phyloP scores from a whole-genome alignment of 2,329 filamentous ascomycete genomes.

The Colletotrichum sp. region DNA sequence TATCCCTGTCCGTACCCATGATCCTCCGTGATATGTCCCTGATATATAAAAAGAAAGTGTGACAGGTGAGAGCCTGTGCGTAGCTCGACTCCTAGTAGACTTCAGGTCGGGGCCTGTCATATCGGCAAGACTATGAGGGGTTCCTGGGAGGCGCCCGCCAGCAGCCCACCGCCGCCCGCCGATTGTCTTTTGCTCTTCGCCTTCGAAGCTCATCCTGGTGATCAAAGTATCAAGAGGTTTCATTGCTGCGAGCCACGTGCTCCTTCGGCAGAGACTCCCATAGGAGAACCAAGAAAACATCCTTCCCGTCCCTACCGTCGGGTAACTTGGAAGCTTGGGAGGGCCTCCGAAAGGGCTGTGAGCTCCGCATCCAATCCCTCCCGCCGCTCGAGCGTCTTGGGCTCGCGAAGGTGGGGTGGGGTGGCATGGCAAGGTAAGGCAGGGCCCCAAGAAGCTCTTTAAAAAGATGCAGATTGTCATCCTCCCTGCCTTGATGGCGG shows the following conservation, averaged over 20 bases:
- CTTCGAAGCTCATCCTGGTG: background rate
- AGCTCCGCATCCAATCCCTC: constrained; percentile 6
- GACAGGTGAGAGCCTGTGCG: constrained; percentile 19
- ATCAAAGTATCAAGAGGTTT: constrained; percentile 9
- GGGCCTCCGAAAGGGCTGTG: background rate
- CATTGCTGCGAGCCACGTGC: constrained; percentile 4
- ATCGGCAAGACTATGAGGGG: background rate
- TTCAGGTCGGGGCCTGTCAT: constrained; percentile 9
- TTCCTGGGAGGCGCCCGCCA: background rate
- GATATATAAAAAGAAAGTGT: constrained; percentile 9
- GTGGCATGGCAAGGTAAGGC: background rate
- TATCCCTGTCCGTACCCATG: constrained; percentile 17
- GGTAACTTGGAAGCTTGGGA: background rate
- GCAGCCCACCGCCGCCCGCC: background rate
- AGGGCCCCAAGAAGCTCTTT: background rate
- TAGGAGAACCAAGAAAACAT: background rate
- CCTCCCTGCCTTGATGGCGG: background rate
- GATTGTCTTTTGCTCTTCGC: background rate
- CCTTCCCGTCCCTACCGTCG: background rate
- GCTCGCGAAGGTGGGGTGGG: constrained; percentile 8
- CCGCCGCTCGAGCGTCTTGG: constrained; percentile 2
- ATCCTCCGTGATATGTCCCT: constrained; percentile 1
- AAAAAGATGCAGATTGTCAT: background rate
- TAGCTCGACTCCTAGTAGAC: background rate
- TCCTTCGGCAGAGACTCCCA: constrained; percentile 3